Base-by-base conservation (phyloP, 2,329 filamentous ascomycete species). In the Cordyceps javanica region DNA sequence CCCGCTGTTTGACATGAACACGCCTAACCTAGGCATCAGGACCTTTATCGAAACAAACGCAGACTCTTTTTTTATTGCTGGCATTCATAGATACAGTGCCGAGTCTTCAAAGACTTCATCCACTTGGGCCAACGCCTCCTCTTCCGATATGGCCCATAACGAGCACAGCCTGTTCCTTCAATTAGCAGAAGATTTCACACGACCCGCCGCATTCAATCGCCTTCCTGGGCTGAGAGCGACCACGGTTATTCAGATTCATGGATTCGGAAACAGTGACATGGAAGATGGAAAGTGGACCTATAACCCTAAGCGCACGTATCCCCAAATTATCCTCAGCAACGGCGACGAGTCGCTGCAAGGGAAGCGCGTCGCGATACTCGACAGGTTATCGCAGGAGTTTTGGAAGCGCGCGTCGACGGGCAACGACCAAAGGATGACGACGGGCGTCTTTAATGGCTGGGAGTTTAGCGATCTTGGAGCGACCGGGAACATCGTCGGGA, bases 131-230 rank as follows among this genome's bases (percentile, higher is more conserved):
- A 32, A 49, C 19, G 46, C 45, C 26, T 26, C 45, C 45, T 57
- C 45, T 3, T 50, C 55, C 21, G 55, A 57, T 38, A 57, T 57
- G 55, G 46, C 45, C 1, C 36, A 50, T 28, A 57, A 57, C 21
- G 26, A 57, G 55, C 28, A 57, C 28, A 57, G 55, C 26, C 34
- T 57, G 13, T 57, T 57, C 45, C 45, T 57, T 7, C 55, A 50
- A 28, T 13, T 57, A 3, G 36, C 55, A n/a, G 36, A 50, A 5
- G 55, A 57, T 11, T 42, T 57, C 21, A 57, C 55, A 5, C 45
- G 32, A 8, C 55, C 55, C 7, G 45, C 55, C 3, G 36, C 45
- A 6, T 57, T 42, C 26, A 23, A 50, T 16, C 38, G 21, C n/a
- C 3, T 28, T 9, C 45, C 25, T 10, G 45, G 54, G 3, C 26